Percentiles rank a stretch among this genome's conserved stretches.
These are phyloP conservation scores for Inga leiocalycina DNA, from an alignment of 306 rosid species.

Conservation along the genomic window DNA sequence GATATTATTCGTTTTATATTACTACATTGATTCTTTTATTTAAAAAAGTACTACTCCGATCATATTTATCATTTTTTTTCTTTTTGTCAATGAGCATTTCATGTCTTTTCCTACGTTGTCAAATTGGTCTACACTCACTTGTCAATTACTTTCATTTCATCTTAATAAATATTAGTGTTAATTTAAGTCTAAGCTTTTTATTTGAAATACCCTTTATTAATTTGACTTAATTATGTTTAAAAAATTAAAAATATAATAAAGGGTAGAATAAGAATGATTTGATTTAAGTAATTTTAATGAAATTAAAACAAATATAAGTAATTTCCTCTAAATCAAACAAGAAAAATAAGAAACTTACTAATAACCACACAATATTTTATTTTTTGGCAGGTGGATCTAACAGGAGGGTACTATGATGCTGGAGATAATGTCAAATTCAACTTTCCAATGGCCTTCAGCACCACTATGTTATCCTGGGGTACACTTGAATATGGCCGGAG, in stretches of 20 bases:
- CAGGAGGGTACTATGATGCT: conserved; percentile 91
- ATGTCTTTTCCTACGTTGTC: background rate
- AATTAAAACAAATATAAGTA: background rate
- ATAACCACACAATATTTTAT: background rate
- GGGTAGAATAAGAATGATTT: background rate
- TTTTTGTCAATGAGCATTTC: conserved; percentile 22
- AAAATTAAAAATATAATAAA: background rate
- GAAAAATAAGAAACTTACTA: background rate
- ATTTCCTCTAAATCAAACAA: background rate
- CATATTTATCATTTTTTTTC: background rate
- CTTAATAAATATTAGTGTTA: background rate
- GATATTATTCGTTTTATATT: no score
- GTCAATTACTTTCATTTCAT: background rate
- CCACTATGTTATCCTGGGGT: conserved; percentile 92
- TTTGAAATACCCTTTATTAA: background rate
- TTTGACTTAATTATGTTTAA: background rate
- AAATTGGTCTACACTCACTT: background rate
- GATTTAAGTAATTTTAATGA: background rate
- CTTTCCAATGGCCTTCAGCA: conserved; percentile 89
- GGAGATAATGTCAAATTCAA: conserved; percentile 97
- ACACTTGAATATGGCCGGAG: conserved; percentile 72
- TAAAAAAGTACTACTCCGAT: no score
- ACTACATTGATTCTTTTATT: no score
- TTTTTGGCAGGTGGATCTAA: conserved; percentile 72
- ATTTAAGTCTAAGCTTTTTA: background rate